Base-by-base conservation (phyloP, 2,329 filamentous ascomycete genomes). In the Lachnellula hyalina region DNA sequence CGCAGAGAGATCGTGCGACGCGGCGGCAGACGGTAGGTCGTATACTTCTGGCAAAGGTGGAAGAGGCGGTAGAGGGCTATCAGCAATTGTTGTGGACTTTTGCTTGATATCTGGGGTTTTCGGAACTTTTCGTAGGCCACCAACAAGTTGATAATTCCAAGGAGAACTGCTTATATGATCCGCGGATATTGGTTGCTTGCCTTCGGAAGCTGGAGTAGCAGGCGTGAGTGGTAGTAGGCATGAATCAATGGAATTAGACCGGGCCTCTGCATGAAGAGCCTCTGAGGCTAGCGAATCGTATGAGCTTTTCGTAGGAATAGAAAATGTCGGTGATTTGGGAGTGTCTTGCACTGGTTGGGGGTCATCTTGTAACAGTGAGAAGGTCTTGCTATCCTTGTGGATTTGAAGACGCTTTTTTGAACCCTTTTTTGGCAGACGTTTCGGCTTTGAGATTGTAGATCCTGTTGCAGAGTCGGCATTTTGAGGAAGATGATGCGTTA, bases 71-170 rank as follows among this genome's bases (percentile, higher is more conserved):
- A 63, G 60, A 15, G 61, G 55, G 47, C 49, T 55, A 25, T 64
- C 62, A 23, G 53, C 45, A 14, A 51, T 50, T 23, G 53, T 56
- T 28, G 52, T 32, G 49, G 54, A 55, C 53, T 63, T 67, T 41
- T 64, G 61, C 58, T 68, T 68, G 41, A 62, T 57, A 52, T 70
- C 65, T 60, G 67, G 68, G 55, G 65, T 70, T 54, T 65, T 66
- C 40, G 67, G 64, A 32, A 70, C 68, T 57, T 70, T 69, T 36
- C 68, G 65, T 51, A 70, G 61, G 50, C 68, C 68, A 48, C 68
- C 68, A 14, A 67, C 64, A 38, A 70, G 61, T 47, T 65, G 55
- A 59, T 67, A 70, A 50, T 69, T 66, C 62, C 63, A 66, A 47
- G 67, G 67, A 32, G 67, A 65, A 47, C 47, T 60, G 56, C 50